Base-by-base conservation (phyloP, 2,329 filamentous ascomycete genomes). In the Cytospora leucostoma region DNA sequence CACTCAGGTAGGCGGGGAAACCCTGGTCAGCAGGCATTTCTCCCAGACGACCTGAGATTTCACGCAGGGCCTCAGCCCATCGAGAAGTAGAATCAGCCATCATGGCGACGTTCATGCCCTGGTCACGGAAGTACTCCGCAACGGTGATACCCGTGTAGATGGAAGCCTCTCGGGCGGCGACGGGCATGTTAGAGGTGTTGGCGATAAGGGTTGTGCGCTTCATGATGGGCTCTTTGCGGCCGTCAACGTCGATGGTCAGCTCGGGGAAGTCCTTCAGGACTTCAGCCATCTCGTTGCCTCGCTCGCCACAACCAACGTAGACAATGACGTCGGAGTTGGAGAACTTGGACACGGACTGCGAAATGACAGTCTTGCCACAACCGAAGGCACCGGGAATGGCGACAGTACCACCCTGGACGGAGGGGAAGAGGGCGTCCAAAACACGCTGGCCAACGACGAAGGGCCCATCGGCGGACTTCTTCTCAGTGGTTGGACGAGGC, bases 21-120 rank as follows among this genome's bases (percentile, higher is more conserved):
- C 95, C 95, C 79, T 99, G 95, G 78, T 99, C 95, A 77, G 95
- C 95, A 80, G 95, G 95, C 95, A 99, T 99, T 79, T 99, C 95
- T 84, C 95, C 95, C 66, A 99, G 84, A 85, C 95, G 95, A 84
- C 95, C 95, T 38, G 95, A 99, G 77, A 99, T 89, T 78, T 99
- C 95, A 91, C 95, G 93, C 76, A 99, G 86, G 74, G 95, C 95
- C 82, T 99, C 95, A 68, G 95, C 95, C 95, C 95, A 99, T 69
- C 95, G 93, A 60, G 95, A 99, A 59, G 94, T 91, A 17, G 95
- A 98, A 79, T 99, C 95, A 68, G 95, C 95, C 95, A 99, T 99
- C 95, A 99, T 99, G 71, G 95, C 94, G 47, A 99, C 95, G 76
- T 97, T 86, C 79, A 98, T 94, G 68, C 95, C 95, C 78, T 97